A percentile compares a stretch with the other conserved stretches of the same genome.
Evolutionary conservation across 2,329 filamentous ascomycete genomes (phyloP).

Genomic region (Davidsoniella australis): DNA sequence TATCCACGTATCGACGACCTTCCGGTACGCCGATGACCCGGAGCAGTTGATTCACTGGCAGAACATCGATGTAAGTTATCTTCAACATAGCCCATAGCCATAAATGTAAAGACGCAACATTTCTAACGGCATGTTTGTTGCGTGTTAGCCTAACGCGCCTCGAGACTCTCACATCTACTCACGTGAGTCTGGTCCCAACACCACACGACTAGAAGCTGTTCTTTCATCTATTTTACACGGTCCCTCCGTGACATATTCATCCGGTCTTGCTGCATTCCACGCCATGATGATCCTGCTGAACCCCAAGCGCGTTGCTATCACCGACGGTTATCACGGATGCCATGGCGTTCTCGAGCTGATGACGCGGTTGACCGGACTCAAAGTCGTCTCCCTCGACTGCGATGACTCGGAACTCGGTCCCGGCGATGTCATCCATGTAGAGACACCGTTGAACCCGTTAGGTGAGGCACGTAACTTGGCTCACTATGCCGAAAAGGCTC

Average conservation of each 20-base stretch:
- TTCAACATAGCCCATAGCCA: neutral
- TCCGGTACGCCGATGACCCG: conserved; percentile 61
- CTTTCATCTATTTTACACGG: conserved; percentile 56
- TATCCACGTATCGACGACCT: conserved; percentile 82
- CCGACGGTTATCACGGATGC: conserved; percentile 81
- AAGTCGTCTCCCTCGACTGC: conserved; percentile 55
- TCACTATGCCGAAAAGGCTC: conserved; percentile 55
- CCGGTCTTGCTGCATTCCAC: conserved; percentile 77
- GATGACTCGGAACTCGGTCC: conserved; percentile 45
- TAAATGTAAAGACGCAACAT: neutral
- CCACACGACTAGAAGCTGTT: conserved; percentile 69
- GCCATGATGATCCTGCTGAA: conserved; percentile 71
- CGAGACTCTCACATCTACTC: conserved; percentile 66
- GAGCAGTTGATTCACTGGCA: conserved; percentile 36
- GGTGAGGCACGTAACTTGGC: conserved; percentile 63
- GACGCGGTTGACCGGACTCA: conserved; percentile 56
- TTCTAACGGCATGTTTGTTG: neutral
- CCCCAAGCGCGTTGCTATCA: conserved; percentile 67
- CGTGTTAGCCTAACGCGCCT: conserved; percentile 28
- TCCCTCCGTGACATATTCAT: conserved; percentile 60
- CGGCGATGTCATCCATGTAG: conserved; percentile 78
- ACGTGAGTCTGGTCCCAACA: conserved; percentile 60
- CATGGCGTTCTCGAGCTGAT: conserved; percentile 68
- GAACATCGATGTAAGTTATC: conserved; percentile 36
- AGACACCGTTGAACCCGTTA: conserved; percentile 85